phyloP scores from a whole-genome alignment of 208 protist genomes.

The Crithidia mellificae region DNA sequence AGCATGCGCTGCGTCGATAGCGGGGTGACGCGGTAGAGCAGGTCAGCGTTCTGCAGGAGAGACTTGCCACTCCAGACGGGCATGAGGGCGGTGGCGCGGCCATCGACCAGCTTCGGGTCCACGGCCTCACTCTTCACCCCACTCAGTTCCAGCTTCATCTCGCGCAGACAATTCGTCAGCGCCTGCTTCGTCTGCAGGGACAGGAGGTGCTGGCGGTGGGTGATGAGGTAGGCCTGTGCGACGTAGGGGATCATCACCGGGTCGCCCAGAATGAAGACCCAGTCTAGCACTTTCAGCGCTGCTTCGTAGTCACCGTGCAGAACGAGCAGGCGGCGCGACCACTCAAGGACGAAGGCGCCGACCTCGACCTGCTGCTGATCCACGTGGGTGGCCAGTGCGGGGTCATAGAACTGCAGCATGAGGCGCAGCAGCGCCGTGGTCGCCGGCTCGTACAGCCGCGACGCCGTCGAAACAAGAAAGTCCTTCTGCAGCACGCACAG shows the following conservation, averaged over 20 bases:
- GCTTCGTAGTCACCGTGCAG: slow-evolving; percentile 35
- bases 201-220: slow-evolving; percentile 57
- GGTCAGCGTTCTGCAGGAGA: slow-evolving; percentile 76
- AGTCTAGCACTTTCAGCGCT: slow-evolving; percentile 71
- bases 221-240: slow-evolving; percentile 65
- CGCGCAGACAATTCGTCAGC: slow-evolving; percentile 29
- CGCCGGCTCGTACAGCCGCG: slow-evolving; percentile 45
- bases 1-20: slow-evolving; percentile 63
- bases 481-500: slow-evolving; percentile 37
- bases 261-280: slow-evolving; percentile 75
- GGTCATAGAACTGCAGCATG: slow-evolving; percentile 92
- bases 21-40: slow-evolving; percentile 75
- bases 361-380: slow-evolving; percentile 74
- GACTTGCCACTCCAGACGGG: slow-evolving; percentile 62
- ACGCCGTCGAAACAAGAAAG: slow-evolving; percentile 42
- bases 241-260: slow-evolving; percentile 73
- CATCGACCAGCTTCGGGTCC: slow-evolving; percentile 48
- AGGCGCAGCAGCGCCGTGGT: slow-evolving; percentile 58
- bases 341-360: slow-evolving; percentile 53
- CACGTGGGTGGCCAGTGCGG: slow-evolving; percentile 74
- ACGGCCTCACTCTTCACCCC: slow-evolving; percentile 38
- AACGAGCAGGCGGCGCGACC: slow-evolving; percentile 64
- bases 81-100: slow-evolving; percentile 51
- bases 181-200: slow-evolving; percentile 33
- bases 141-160: slow-evolving; percentile 43